Base-by-base conservation (phyloP, 192 early-diverging fungal genomes). In the Allomyces arbusculus region DNA sequence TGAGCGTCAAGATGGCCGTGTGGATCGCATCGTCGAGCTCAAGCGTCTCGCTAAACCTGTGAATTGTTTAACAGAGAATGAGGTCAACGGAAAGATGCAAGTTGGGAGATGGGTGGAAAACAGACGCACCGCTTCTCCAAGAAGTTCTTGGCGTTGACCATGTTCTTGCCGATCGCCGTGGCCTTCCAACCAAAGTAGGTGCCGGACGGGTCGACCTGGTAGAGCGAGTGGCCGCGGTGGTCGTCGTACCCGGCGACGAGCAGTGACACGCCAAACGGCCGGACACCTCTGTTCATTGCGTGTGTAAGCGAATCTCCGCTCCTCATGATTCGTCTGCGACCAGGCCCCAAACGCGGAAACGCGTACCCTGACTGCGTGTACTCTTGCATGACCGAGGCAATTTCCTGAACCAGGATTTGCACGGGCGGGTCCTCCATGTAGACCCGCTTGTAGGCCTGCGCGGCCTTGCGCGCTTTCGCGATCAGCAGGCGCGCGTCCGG, bases 161-260 rank as follows among this genome's bases (percentile, higher is more conserved):
- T 97, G 78, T 99, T 97, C 75, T 99, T 99, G 63, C 96, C 96
- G 63, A 97, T 96, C 1, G 95, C 92, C 25, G 89, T 92, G 19
- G 94, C 96, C 78, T 97, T 97, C 96, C 96, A 99, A 22, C 92
- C 88, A 77, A 86, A 99, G 81, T 93, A 99, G 28, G 92, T 92
- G 55, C 96, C 96, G 64, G 94, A 95, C 2, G 96, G 96, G 74
- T 99, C 96, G 10, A 99, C 92, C 77, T 99, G 96, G 80, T 99
- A 99, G 63, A 99, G 82, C 23, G 85, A 81, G 23, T 91, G 91
- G 14, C 94, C 94, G 66, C 78, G 80, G 43, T 73, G 77, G 44
- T 93, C 89, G 72, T 99, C 96, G 62, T 86, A 91, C 65, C 96
- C 96, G 62, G 91, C 90, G 73, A 99, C 82, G 65, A 99, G 76